Evolutionary conservation across 352 stramenopile genomes (phyloP).

Genomic region (Phytopythium boreale): DNA sequence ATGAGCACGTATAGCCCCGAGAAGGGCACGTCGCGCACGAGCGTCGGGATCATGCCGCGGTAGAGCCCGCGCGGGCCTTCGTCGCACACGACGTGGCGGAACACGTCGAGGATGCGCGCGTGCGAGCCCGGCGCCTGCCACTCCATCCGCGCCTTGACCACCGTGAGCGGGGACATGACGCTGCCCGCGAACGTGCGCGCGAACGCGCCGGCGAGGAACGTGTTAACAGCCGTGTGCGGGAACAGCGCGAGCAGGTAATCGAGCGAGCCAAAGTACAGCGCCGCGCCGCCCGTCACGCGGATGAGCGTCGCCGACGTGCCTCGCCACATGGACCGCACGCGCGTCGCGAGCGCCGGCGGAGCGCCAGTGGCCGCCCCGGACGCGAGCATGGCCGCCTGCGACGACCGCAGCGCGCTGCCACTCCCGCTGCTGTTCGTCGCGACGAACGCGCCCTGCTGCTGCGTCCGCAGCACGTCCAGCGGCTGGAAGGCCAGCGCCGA

Average conservation of each 20-base stretch:
- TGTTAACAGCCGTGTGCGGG: constrained; percentile 58
- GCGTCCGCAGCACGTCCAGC: constrained; percentile 80
- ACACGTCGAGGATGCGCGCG: constrained; percentile 53
- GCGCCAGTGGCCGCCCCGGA: constrained; percentile 4
- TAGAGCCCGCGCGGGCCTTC: constrained; percentile 81
- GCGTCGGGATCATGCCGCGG: constrained; percentile 78
- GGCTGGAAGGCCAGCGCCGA: constrained; percentile 84
- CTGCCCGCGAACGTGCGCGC: constrained; percentile 81
- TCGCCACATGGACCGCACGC: constrained; percentile 74
- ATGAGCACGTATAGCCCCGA: constrained; percentile 86
- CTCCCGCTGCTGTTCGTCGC: neutral
- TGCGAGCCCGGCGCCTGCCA: constrained; percentile 57
- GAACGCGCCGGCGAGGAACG: constrained; percentile 78
- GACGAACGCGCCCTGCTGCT: constrained; percentile 80
- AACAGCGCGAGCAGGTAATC: constrained; percentile 61
- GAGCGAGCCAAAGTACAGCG: constrained; percentile 83
- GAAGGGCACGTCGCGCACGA: constrained; percentile 87
- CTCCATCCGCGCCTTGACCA: constrained; percentile 88
- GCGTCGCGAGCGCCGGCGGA: constrained; percentile 16
- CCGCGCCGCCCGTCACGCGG: constrained; percentile 73
- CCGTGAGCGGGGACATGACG: constrained; percentile 82
- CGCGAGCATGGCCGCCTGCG: constrained; percentile 9
- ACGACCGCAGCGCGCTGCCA: neutral
- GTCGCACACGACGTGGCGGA: constrained; percentile 58
- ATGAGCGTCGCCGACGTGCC: constrained; percentile 80